Evolutionary conservation across 768 basidiomycete species (phyloP).

Genomic region (Cytidiella melzeri): DNA sequence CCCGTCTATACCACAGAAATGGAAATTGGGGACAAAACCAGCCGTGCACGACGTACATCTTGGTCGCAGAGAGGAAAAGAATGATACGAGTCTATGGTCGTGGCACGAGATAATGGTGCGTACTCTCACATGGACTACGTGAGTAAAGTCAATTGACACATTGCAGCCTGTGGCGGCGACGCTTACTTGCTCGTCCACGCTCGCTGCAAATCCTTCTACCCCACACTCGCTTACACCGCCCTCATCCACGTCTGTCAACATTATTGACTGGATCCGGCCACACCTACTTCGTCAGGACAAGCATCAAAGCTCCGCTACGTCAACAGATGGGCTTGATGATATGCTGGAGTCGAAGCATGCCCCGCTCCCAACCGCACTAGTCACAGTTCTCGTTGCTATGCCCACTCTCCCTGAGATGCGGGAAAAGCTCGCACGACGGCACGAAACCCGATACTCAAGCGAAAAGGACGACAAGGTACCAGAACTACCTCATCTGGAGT

Average conservation of each 20-base stretch:
- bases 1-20: neutral
- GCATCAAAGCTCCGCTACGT: neutral
- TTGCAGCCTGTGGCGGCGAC: neutral
- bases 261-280: too few species aligned
- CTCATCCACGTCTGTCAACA: too few species aligned
- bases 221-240: neutral
- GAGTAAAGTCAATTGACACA: neutral
- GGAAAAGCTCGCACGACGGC: neutral
- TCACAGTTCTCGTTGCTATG: slow-evolving; percentile 2
- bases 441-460: neutral
- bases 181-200: neutral
- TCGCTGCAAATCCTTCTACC: neutral
- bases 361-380: neutral
- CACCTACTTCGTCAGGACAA: neutral
- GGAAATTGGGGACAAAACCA: slow-evolving; percentile 4
- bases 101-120: slow-evolving; percentile 5
- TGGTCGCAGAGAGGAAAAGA: neutral
- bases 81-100: too few species aligned
- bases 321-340: neutral
- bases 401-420: neutral
- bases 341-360: neutral
- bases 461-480: neutral
- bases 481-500: slow-evolving; percentile 4
- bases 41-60: slow-evolving; percentile 5
- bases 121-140: neutral